phyloP scores from a whole-genome alignment of 2,329 filamentous ascomycete species.

The Cladosporium colombiae region DNA sequence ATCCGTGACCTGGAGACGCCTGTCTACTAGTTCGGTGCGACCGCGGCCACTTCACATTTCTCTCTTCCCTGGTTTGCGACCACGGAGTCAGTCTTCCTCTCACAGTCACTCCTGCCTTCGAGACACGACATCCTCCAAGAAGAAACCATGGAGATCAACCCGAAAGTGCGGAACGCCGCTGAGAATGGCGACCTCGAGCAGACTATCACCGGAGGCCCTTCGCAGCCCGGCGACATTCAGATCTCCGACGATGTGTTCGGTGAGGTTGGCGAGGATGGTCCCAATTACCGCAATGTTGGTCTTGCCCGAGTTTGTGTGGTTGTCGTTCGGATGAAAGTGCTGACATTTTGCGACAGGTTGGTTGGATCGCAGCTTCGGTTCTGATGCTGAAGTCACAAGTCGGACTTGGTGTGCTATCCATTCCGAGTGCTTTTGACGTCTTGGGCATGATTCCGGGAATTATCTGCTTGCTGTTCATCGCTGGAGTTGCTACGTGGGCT shows the following conservation, averaged over 20 bases:
- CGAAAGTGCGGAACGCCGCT: constrained; percentile 34
- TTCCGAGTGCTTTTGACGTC: constrained; percentile 46
- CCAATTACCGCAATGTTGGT: constrained; percentile 36
- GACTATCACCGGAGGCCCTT: constrained; percentile 35
- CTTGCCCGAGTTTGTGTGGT: neutral
- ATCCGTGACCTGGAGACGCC: constrained; percentile 20
- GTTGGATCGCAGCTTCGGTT: constrained; percentile 46
- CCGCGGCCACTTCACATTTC: constrained; percentile 9
- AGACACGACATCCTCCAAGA: neutral
- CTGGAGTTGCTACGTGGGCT: constrained; percentile 49
- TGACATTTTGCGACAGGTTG: constrained; percentile 34
- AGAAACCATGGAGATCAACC: constrained; percentile 16
- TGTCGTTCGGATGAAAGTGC: neutral
- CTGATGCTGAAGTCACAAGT: constrained; percentile 50
- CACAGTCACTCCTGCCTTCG: constrained; percentile 1
- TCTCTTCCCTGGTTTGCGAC: constrained; percentile 1
- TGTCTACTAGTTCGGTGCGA: constrained; percentile 15
- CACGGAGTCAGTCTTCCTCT: neutral
- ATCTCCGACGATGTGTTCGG: constrained; percentile 39
- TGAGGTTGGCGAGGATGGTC: constrained; percentile 37
- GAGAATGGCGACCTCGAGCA: constrained; percentile 43
- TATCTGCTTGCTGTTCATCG: constrained; percentile 43
- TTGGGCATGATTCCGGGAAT: constrained; percentile 51
- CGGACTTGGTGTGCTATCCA: constrained; percentile 47
- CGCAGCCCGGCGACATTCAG: constrained; percentile 12